Percentiles rank a stretch among this genome's conserved stretches.
Evolutionary conservation across 1,284 basidiomycete genomes (phyloP).

Genomic region (Ceratobasidium sp.): DNA sequence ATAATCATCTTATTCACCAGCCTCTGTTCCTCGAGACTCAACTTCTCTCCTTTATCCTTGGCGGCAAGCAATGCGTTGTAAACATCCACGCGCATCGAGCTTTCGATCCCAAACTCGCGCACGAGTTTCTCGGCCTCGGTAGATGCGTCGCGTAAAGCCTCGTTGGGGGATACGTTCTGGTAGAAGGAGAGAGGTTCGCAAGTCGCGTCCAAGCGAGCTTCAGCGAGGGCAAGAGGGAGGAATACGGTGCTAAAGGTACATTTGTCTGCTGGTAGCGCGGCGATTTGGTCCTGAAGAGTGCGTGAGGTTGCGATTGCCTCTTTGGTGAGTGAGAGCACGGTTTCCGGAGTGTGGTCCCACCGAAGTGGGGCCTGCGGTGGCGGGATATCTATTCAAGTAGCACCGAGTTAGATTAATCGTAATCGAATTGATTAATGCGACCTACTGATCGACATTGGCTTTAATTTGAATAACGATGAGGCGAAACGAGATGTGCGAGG

Average conservation of each 20-base stretch:
- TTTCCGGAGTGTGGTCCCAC: conserved; percentile 75
- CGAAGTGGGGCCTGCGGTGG: conserved; percentile 74
- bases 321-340: conserved; percentile 68
- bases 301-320: conserved; percentile 69
- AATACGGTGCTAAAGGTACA: conserved; percentile 59
- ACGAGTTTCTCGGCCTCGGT: conserved; percentile 74
- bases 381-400: conserved; percentile 4
- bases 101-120: conserved; percentile 73
- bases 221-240: conserved; percentile 67
- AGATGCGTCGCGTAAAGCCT: conserved; percentile 78
- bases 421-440: not conserved
- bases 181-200: conserved; percentile 76
- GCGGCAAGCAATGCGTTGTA: conserved; percentile 76
- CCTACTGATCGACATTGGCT: conserved; percentile 30
- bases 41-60: conserved; percentile 71
- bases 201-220: conserved; percentile 64
- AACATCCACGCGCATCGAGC: conserved; percentile 80
- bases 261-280: conserved; percentile 65
- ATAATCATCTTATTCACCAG: conserved; percentile 81
- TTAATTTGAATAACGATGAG: conserved; percentile 12
- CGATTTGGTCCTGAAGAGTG: conserved; percentile 69
- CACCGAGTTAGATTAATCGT: not conserved
- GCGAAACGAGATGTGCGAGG: conserved; percentile 25
- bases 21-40: conserved; percentile 73
- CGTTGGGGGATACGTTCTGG: conserved; percentile 77